Conservation (phyloP, 495 filamentous ascomycete species). For the Penicillium atrosanguineum region DNA sequence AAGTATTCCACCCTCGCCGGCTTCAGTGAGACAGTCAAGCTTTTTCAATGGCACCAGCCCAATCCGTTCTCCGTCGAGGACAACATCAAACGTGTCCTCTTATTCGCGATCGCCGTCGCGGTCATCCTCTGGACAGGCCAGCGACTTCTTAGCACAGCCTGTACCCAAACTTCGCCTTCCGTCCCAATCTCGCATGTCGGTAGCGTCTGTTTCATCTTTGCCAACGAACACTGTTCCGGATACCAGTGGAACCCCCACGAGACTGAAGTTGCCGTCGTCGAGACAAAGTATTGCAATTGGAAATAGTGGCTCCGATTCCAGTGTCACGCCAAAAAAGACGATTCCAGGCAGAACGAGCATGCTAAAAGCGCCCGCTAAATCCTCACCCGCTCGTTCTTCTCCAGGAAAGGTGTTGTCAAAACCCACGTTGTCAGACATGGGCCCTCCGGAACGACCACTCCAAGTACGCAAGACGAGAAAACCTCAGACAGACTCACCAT, state of each 20-base stretch:
- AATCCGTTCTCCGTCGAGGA: conserved; percentile 53
- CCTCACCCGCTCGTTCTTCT: conserved; percentile 54
- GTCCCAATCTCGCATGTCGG: conserved; percentile 27
- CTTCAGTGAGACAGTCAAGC: conserved; percentile 53
- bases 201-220: conserved; percentile 16
- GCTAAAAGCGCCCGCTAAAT: conserved; percentile 37
- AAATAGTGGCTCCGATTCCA: conserved; percentile 6
- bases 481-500: conserved; percentile 25
- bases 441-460: conserved; percentile 46
- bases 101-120: conserved; percentile 51
- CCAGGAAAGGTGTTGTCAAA: conserved; percentile 54
- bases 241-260: conserved; percentile 27
- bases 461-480: conserved; percentile 49
- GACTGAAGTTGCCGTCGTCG: conserved; percentile 21
- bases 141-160: conserved; percentile 25
- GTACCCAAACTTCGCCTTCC: conserved; percentile 31
- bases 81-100: conserved; percentile 52
- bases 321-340: conserved; percentile 15
- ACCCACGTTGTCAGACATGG: conserved; percentile 42
- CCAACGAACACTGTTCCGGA: conserved; percentile 12
- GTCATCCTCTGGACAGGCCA: conserved; percentile 30
- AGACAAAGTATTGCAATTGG: conserved; percentile 19
- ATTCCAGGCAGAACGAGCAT: conserved; percentile 22
- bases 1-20: conserved; percentile 62
- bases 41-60: conserved; percentile 60